A percentile compares a stretch with the other conserved stretches of the same genome.
These are phyloP conservation scores for Pachyrhizus erosus DNA, from an alignment of 306 rosid species.

Conservation along the genomic window DNA sequence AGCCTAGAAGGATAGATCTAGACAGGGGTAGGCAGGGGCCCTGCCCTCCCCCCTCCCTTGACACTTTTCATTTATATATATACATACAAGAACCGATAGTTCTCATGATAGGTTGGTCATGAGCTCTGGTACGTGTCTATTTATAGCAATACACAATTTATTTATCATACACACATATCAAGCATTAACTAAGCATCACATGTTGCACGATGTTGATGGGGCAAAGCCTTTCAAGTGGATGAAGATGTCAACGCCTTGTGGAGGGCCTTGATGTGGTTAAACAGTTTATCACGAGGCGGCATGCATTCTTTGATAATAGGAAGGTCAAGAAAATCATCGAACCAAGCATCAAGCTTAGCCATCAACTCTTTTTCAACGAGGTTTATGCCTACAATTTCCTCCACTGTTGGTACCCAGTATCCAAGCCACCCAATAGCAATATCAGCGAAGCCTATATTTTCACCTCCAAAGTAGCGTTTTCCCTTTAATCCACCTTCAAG, in stretches of 20 bases:
- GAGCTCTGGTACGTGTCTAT: not conserved
- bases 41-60: too few relatives aligned
- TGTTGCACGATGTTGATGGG: not conserved
- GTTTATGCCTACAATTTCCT: slow-evolving; percentile 46
- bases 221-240: slow-evolving; percentile 44
- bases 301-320: slow-evolving; percentile 48
- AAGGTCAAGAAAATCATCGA: slow-evolving; percentile 41
- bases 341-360: slow-evolving; percentile 51
- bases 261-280: slow-evolving; percentile 35
- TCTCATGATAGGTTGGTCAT: slow-evolving; percentile 4
- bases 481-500: slow-evolving; percentile 54
- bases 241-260: slow-evolving; percentile 40
- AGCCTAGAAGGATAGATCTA: too few relatives aligned
- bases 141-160: not conserved
- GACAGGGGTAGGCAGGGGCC: too few relatives aligned
- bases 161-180: not conserved
- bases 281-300: slow-evolving; percentile 51
- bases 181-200: slow-evolving; percentile 12
- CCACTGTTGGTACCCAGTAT: slow-evolving; percentile 39
- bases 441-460: slow-evolving; percentile 54
- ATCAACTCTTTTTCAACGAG: slow-evolving; percentile 44
- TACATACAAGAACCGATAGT: too few relatives aligned
- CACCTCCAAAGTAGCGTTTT: slow-evolving; percentile 56
- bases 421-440: slow-evolving; percentile 59
- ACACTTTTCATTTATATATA: too few relatives aligned